These are phyloP conservation scores for Lepidium aucheri DNA, from an alignment of 345 rosid species.

Conservation along the genomic window DNA sequence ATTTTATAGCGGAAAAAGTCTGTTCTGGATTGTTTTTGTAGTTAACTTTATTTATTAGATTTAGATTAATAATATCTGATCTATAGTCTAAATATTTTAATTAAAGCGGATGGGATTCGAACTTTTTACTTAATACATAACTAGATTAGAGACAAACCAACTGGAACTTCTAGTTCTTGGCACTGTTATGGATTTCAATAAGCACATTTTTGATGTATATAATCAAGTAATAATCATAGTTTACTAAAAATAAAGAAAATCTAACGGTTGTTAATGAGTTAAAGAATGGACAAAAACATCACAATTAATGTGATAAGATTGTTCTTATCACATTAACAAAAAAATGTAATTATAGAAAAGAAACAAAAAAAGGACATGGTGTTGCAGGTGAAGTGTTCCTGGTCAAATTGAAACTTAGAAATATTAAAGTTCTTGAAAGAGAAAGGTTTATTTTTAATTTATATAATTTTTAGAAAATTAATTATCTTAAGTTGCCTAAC, in stretches of 20 bases:
- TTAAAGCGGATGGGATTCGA: no score
- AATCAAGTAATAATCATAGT: not conserved
- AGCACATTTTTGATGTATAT: no score
- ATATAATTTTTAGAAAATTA: not conserved
- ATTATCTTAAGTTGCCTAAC: slow-evolving; percentile 25
- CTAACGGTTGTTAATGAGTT: not conserved
- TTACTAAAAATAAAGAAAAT: not conserved
- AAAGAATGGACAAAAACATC: slow-evolving; percentile 25
- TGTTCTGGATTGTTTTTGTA: no score
- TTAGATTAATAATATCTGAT: no score
- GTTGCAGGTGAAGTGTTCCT: slow-evolving; percentile 30
- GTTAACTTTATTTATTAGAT: no score
- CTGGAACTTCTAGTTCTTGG: no score
- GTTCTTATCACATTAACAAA: slow-evolving; percentile 18
- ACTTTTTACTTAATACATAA: no score
- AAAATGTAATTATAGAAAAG: not conserved
- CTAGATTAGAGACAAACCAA: no score
- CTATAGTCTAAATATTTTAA: no score
- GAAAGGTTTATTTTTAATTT: slow-evolving; percentile 19
- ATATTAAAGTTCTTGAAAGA: slow-evolving; percentile 21
- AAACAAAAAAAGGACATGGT: slow-evolving; percentile 5
- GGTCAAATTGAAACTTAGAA: slow-evolving; percentile 30
- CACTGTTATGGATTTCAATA: no score
- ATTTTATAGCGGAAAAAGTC: no score
- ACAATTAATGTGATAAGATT: slow-evolving; percentile 21